A percentile compares a stretch with the other conserved stretches of the same genome.
phyloP scores from a whole-genome alignment of 106 monocot species.

The Dioscorea dumetorum region DNA sequence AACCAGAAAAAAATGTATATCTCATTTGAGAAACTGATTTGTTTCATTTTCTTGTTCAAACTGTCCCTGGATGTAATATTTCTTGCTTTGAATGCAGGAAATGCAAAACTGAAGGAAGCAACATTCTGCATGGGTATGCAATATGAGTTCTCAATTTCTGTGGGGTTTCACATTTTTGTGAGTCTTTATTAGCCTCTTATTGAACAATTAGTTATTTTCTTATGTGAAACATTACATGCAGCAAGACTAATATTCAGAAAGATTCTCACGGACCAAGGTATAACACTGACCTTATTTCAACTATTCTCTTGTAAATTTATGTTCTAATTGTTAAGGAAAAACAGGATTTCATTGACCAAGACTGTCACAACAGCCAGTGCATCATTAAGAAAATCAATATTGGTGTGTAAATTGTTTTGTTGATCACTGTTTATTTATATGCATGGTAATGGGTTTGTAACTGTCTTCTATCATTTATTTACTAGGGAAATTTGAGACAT shows the following conservation, averaged over 20 bases:
- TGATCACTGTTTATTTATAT: not conserved
- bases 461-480: not conserved
- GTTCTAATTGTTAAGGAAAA: not conserved
- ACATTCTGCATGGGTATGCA: not conserved
- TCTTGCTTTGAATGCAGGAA: not conserved
- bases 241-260: not conserved
- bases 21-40: not conserved
- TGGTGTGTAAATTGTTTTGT: slow-evolving; percentile 11
- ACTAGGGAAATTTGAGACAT: not conserved
- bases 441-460: not conserved
- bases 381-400: slow-evolving; percentile 11
- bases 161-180: not conserved
- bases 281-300: not conserved
- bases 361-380: slow-evolving; percentile 10
- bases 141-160: not conserved
- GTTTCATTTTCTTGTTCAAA: not conserved
- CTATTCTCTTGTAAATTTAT: not conserved
- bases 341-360: slow-evolving; percentile 27
- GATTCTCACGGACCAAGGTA: not conserved
- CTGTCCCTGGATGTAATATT: not conserved
- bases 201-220: not conserved
- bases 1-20: not conserved
- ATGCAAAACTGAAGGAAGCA: not conserved
- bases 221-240: not conserved
- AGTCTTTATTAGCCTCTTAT: not conserved